Base-by-base conservation (phyloP, 2,329 filamentous ascomycete genomes). In the Fusarium humuli region DNA sequence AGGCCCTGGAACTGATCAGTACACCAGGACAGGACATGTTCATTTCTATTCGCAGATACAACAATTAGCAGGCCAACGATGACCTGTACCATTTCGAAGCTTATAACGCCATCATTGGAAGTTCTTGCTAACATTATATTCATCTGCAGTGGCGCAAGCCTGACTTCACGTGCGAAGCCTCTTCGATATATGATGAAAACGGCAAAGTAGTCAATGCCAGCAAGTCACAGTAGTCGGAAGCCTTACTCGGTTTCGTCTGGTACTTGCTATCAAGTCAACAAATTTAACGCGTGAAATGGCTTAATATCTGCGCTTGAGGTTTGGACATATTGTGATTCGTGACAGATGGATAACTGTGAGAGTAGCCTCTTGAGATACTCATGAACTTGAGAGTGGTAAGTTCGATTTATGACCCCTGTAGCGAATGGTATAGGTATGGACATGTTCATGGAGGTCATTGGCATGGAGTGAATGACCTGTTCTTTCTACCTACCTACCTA, bases 241-340 rank as follows among this genome's bases (percentile, higher is more conserved):
- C 23, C n/a, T 42, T 41, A 25, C 37, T 48, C 27, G 27, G n/a
- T 62, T 56, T 41, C 41, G 41, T 32, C 46, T 47, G 58, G 46
- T 41, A 55, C 40, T 41, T 54, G 42, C 23, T n/a, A 25, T 54
- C 25, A 23, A 62, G 20, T 45, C 29, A 16, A 29, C 49, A 42
- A 40, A 22, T 49, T 47, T 30, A 45, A 37, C 9, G 10, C 29
- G 18, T 37, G 34, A 29, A 50, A 45, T 71, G 66, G 61, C 44
- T 29, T 65, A 23, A 37, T 34, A 32, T 27, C 30, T 52, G 65
- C 57, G 47, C 29, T 34, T 44, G 46, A 55, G 53, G 67, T 29
- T 58, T 65, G 57, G 42, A 32, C 57, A 52, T 47, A 45, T 47
- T 41, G 58, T 48, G 44, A 57, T 54, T 60, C 70, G 32, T 37